These are phyloP conservation scores for Candida stauntonica DNA, from an alignment of 805 yeast species.

Conservation along the genomic window DNA sequence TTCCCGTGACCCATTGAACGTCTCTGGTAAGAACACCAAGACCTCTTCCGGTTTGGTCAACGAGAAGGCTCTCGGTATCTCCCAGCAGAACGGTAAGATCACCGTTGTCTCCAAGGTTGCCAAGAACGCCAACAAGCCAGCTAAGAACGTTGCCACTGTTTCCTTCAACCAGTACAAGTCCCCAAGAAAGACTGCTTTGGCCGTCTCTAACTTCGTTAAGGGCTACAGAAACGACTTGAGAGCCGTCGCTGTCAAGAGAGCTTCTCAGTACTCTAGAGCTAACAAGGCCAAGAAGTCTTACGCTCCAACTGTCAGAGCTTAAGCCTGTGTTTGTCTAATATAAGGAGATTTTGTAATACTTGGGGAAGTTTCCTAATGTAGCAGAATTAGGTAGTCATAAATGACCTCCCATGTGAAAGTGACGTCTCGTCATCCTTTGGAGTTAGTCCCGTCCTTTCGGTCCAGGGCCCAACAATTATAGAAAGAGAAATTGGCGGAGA, in stretches of 20 bases:
- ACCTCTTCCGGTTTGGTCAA: conserved; percentile 45
- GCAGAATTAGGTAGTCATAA: no score
- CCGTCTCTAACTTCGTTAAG: conserved; percentile 40
- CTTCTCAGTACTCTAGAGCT: conserved; percentile 39
- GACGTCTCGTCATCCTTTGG: no score
- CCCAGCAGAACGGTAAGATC: conserved; percentile 36
- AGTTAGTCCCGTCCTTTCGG: no score
- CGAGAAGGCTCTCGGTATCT: conserved; percentile 46
- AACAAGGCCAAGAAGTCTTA: conserved; percentile 34
- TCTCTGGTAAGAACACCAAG: conserved; percentile 42
- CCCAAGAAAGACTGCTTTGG: conserved; percentile 39
- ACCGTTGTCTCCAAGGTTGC: conserved; percentile 39
- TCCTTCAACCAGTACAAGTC: conserved; percentile 40
- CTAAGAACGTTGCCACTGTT: conserved; percentile 34
- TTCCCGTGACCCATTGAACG: conserved; percentile 49
- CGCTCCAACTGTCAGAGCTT: conserved; percentile 24
- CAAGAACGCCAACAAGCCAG: conserved; percentile 45
- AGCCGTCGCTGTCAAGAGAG: conserved; percentile 45
- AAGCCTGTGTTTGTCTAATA: no score
- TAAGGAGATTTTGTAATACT: conserved; percentile 1
- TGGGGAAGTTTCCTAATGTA: no score
- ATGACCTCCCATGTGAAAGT: no score
- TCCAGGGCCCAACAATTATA: no score
- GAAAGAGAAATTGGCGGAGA: no score
- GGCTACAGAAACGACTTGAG: conserved; percentile 47